These are phyloP conservation scores for Geotrichum histeridarum DNA, from an alignment of 1,139 yeast genomes.

Conservation along the genomic window DNA sequence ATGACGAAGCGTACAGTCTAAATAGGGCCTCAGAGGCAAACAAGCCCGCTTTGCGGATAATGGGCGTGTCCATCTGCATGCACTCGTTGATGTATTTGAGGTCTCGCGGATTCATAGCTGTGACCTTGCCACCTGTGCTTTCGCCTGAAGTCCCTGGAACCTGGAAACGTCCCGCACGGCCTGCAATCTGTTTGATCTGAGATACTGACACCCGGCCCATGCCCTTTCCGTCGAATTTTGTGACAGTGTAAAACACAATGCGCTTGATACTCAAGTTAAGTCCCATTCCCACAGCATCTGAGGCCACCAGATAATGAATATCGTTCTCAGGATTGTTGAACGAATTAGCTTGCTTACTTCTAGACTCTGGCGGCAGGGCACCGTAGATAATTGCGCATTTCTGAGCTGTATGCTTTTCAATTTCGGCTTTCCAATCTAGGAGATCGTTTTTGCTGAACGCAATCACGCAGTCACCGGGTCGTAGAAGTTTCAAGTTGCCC, in stretches of 20 bases:
- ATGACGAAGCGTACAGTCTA: conserved; percentile 25
- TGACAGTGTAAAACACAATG: conserved; percentile 62
- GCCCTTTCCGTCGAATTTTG: conserved; percentile 64
- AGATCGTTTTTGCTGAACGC: conserved; percentile 63
- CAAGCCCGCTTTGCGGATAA: conserved; percentile 29
- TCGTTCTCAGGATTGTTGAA: conserved; percentile 63
- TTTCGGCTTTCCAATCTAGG: conserved; percentile 28
- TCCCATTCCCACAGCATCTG: conserved; percentile 99
- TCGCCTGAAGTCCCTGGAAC: conserved; percentile 25
- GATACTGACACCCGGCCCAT: conserved; percentile 44
- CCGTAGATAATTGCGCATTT: conserved; percentile 94
- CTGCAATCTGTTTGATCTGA: conserved; percentile 86
- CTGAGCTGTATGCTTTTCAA: conserved; percentile 40
- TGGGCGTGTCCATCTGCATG: conserved; percentile 29
- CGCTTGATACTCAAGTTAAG: conserved; percentile 77
- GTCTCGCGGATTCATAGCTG: conserved; percentile 31
- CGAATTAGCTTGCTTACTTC: conserved; percentile 73
- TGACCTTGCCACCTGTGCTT: conserved; percentile 30
- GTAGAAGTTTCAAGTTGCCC: conserved; percentile 34
- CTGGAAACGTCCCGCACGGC: conserved; percentile 84
- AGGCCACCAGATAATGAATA: conserved; percentile 78
- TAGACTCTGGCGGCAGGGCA: conserved; percentile 90
- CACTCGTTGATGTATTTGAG: conserved; percentile 32
- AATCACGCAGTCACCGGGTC: conserved; percentile 82
- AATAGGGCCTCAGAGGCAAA: conserved; percentile 32